Evolutionary conservation across 2,329 filamentous ascomycete species (phyloP), one percentile per base, ranked within the genome.

Genomic region (Emergomyces pasteurianus): DNA sequence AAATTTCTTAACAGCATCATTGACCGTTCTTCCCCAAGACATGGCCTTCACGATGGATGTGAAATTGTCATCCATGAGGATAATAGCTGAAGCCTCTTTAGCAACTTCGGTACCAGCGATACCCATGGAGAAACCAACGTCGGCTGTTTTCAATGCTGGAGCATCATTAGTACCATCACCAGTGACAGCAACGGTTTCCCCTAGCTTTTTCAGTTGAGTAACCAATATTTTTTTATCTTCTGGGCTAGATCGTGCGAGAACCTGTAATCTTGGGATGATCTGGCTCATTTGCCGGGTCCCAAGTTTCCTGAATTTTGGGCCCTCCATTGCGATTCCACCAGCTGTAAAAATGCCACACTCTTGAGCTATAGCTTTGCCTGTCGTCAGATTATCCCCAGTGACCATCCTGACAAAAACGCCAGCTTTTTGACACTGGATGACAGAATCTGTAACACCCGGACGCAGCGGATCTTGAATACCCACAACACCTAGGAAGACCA

Each of bases 391-490:
- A 72, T 89, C 86, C 65, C 84, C 68, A n/a, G 86, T 89, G 54
- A 89, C 86, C 86, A 89, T 88, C 66, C 86, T 85, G 55, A 89
- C 86, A 59, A 84, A 80, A 18, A 90, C 86, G 60, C 87, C 87
- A 18, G 87, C 87, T 31, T 79, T 79, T 65, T 86, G 82, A 63
- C 86, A 89, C 68, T 83, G 83, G 60, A 78, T 77, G 59, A 90
- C 87, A 55, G 87, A 86, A 49, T 85, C 80, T 9, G 83, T 78
- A 18, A 90, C 87, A 64, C 86, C 86, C 3, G 82, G 79, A 59
- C 87, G 79, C 14, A 90, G 81, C 42, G 87, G 87, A 70, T 90
- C 87, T 69, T 89, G 86, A 68, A 90, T 90, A 67, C 87, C 87
- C 56, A 88, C 85, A 52, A 90, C 78, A 21, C 85, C 84, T 64